Base-by-base conservation (phyloP, 352 stramenopile species). In the Globisporangium okanoganense region DNA sequence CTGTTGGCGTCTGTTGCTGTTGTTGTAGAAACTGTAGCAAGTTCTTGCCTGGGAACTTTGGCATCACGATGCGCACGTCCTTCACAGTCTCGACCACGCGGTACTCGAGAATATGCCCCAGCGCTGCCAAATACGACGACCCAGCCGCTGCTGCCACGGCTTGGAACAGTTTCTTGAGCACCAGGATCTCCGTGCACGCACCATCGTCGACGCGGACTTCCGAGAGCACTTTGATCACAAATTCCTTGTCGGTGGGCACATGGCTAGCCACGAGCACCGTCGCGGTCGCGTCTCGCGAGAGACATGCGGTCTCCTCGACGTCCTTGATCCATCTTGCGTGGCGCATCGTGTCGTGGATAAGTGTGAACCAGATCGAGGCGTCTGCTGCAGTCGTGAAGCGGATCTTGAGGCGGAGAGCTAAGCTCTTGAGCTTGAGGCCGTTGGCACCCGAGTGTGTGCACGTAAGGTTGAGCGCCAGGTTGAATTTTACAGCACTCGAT, bases 11-110 rank as follows among this genome's bases (percentile, higher is more conserved):
- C 22, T 16, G 14, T 43, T 40, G 53, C 36, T 59, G 62, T 16
- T 66, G 40, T 0, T 63, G 70, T 9, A 90, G 44, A 9, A 79
- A 66, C 50, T 78, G 61, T 1, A 87, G 56, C 20, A 90, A 49
- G 14, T 66, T 90, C 8, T 61, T 65, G 2, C 78, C 78, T 31
- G 64, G 64, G 52, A 84, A 48, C 36, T 77, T 72, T 0, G 78
- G 76, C 81, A 90, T 90, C 33, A 88, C 54, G 43, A 90, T 62
- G 5, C 75, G 58, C 22, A 80, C 66, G 47, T 83, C 76, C 12
- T 64, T 50, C 8, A 41, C 8, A 1, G 78, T 87, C 55, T 88
- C 77, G 1, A 88, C 63, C 6, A 88, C 68, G 14, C 75, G 78
- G 61, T 85, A 90, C 25, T 70, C 66, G 2, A 36, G 18, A 10